A percentile compares a stretch with the other conserved stretches of the same genome.
These are phyloP conservation scores for Trametes villosa DNA, from an alignment of 768 basidiomycete species.

Conservation along the genomic window DNA sequence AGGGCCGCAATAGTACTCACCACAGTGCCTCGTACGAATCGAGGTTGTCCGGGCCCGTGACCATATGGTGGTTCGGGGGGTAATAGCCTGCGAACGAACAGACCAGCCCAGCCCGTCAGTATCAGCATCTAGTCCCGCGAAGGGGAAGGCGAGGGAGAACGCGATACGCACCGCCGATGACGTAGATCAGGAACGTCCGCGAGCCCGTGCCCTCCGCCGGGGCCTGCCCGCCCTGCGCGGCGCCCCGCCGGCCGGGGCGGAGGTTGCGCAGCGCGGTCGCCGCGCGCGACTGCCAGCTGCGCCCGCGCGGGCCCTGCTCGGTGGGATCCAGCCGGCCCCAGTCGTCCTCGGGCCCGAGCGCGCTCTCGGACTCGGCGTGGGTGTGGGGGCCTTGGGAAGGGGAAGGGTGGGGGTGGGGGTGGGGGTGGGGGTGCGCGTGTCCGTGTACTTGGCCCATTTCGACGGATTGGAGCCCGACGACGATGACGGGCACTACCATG, in stretches of 20 bases:
- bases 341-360: not conserved
- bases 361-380: not conserved
- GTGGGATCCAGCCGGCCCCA: not conserved
- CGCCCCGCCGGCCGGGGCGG: constrained; percentile 30
- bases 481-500: constrained; percentile 78
- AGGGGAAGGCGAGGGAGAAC: not conserved
- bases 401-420: not conserved
- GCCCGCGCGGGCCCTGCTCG: constrained; percentile 40
- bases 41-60: constrained; percentile 73
- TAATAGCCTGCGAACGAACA: constrained; percentile 72
- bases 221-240: constrained; percentile 15
- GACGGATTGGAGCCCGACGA: constrained; percentile 82
- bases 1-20: constrained; percentile 44
- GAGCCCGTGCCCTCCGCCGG: constrained; percentile 41
- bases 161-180: constrained; percentile 68
- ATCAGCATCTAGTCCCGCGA: not conserved
- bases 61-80: constrained; percentile 85
- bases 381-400: constrained; percentile 7
- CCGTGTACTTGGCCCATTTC: constrained; percentile 43
- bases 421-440: constrained; percentile 14
- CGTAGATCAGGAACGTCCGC: constrained; percentile 88
- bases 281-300: constrained; percentile 64
- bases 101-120: no score
- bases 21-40: constrained; percentile 82
- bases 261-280: constrained; percentile 64